Conservation (phyloP, 2,329 filamentous ascomycete genomes). For the Arthroderma uncinatum region DNA sequence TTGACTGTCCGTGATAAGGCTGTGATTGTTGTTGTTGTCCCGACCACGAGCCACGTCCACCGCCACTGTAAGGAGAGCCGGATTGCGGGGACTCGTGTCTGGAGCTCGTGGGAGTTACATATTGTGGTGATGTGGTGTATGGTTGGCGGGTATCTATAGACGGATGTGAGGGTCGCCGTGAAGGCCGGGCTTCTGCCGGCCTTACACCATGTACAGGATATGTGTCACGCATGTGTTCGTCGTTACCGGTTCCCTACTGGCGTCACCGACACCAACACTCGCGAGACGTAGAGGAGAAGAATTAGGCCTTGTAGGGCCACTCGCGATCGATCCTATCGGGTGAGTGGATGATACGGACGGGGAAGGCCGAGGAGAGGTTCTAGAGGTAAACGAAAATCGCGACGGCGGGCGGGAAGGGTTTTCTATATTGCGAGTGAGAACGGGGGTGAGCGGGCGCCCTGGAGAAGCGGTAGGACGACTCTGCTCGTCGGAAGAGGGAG, state of each 20-base stretch:
- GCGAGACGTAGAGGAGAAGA: constrained; percentile 27
- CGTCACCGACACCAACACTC: constrained; percentile 22
- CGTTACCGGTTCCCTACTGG: constrained; percentile 24
- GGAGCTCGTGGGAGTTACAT: constrained; percentile 43
- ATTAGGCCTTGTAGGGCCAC: constrained; percentile 22
- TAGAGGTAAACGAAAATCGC: constrained; percentile 26
- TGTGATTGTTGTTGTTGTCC: constrained; percentile 30
- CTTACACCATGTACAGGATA: constrained; percentile 27
- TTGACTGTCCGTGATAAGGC: constrained; percentile 37
- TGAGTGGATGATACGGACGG: constrained; percentile 20
- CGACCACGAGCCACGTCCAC: constrained; percentile 42
- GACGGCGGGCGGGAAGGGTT: constrained; percentile 26
- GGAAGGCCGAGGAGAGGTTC: constrained; percentile 24
- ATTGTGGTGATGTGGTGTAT: constrained; percentile 50
- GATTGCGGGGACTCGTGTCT: constrained; percentile 51
- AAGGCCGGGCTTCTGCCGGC: constrained; percentile 24
- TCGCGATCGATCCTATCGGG: constrained; percentile 22
- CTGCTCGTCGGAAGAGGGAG: constrained; percentile 6
- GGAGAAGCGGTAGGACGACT: constrained; percentile 5
- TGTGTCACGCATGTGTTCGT: constrained; percentile 24
- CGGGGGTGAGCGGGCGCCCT: background rate
- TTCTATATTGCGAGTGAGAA: constrained; percentile 14
- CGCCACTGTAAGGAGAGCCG: constrained; percentile 49
- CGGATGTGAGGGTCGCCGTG: constrained; percentile 30
- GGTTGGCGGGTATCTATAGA: constrained; percentile 35